These are phyloP conservation scores for Hypoxylon perforatum DNA, from an alignment of 495 filamentous ascomycete species.

Conservation along the genomic window DNA sequence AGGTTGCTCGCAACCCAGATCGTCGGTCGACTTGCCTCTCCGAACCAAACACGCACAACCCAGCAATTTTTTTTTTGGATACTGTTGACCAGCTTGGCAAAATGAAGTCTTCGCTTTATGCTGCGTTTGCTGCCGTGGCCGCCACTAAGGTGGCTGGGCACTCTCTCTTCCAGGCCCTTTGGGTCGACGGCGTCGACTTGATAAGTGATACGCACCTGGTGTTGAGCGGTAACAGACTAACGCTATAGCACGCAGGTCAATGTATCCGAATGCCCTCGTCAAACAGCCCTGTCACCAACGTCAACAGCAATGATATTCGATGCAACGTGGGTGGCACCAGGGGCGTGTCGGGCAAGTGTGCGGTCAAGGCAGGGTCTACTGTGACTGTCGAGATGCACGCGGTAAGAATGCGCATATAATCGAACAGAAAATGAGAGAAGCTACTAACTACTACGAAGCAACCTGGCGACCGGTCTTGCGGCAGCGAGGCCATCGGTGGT, in stretches of 20 bases:
- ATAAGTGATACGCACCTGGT: constrained; percentile 37
- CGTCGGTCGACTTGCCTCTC: constrained; percentile 30
- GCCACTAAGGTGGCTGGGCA: constrained; percentile 50
- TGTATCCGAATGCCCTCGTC: constrained; percentile 50
- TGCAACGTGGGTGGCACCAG: constrained; percentile 47
- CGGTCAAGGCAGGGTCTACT: constrained; percentile 51
- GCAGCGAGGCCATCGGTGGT: constrained; percentile 59
- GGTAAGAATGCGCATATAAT: constrained; percentile 23
- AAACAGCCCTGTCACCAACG: constrained; percentile 55
- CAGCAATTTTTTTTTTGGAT: too few relatives aligned
- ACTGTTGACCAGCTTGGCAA: constrained; percentile 24
- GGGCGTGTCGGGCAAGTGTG: constrained; percentile 41
- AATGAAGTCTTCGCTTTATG: constrained; percentile 48
- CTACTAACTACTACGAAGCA: constrained; percentile 51
- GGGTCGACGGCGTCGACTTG: constrained; percentile 53
- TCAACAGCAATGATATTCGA: constrained; percentile 55
- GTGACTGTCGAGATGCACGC: constrained; percentile 64
- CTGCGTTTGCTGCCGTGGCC: constrained; percentile 38
- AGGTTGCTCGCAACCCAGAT: constrained; percentile 28
- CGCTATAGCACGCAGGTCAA: constrained; percentile 32
- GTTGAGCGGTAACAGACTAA: constrained; percentile 18
- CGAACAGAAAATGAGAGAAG: constrained; percentile 23
- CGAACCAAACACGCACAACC: constrained; percentile 6
- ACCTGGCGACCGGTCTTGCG: constrained; percentile 57
- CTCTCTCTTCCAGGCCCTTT: constrained; percentile 51